phyloP scores from a whole-genome alignment of 345 rosid genomes.

The Microcos paniculata region DNA sequence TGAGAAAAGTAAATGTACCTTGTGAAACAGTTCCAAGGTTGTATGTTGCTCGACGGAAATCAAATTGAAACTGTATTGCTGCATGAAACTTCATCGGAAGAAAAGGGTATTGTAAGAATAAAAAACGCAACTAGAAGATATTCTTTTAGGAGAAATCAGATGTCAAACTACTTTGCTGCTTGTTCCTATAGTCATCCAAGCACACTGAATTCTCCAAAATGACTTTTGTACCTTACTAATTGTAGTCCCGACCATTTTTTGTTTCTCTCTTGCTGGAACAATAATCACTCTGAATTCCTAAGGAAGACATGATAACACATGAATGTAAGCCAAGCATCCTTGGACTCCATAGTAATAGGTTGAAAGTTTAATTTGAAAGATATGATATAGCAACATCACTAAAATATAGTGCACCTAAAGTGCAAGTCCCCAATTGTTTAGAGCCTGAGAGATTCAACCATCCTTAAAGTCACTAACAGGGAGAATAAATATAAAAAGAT shows the following conservation, averaged over 20 bases:
- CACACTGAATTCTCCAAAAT: slow-evolving; percentile 31
- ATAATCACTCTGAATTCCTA: slow-evolving; percentile 98
- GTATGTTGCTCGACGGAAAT: slow-evolving; percentile 96
- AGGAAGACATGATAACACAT: slow-evolving; percentile 19
- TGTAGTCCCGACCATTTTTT: slow-evolving; percentile 83
- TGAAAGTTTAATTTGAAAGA: background rate
- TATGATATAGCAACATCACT: background rate
- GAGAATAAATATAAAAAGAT: slow-evolving; percentile 4
- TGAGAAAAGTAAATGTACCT: no score
- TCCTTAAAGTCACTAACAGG: slow-evolving; percentile 2
- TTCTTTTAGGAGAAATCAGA: slow-evolving; percentile 22
- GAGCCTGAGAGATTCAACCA: slow-evolving; percentile 59
- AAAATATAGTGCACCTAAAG: slow-evolving; percentile 60
- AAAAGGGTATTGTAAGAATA: slow-evolving; percentile 12
- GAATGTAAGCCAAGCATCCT: background rate
- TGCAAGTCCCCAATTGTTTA: slow-evolving; percentile 98
- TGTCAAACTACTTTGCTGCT: slow-evolving; percentile 26
- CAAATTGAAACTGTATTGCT: slow-evolving; percentile 91
- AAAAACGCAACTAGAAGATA: slow-evolving; percentile 11
- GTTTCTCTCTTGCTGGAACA: slow-evolving; percentile 93
- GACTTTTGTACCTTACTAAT: slow-evolving; percentile 79
- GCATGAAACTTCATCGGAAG: slow-evolving; percentile 75
- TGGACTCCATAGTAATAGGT: background rate
- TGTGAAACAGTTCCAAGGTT: slow-evolving; percentile 98
- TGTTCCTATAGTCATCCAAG: slow-evolving; percentile 27